Evolutionary conservation across 768 basidiomycete species (phyloP).

Genomic region (Podaxis carcinomalis): DNA sequence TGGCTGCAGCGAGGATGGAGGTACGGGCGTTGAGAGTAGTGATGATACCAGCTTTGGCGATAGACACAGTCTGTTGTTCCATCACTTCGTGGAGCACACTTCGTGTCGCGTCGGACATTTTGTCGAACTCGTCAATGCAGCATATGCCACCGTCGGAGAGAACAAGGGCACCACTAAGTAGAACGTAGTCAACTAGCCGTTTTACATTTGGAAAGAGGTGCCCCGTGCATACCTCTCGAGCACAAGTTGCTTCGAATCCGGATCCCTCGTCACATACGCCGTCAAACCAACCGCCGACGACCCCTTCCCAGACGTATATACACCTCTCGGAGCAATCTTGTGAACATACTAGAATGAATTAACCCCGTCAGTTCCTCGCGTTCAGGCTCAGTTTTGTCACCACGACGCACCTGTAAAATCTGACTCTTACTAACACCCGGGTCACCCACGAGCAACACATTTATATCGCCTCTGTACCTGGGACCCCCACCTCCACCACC

Average conservation of each 20-base stretch:
- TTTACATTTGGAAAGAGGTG: no score
- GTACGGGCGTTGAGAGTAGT: slow-evolving; percentile 98
- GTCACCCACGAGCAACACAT: slow-evolving; percentile 94
- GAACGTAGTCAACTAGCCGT: neutral
- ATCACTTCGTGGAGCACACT: slow-evolving; percentile 99
- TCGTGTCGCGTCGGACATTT: slow-evolving; percentile 96
- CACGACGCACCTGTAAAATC: slow-evolving; percentile 69
- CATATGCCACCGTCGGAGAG: slow-evolving; percentile 96
- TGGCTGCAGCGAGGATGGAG: slow-evolving; percentile 95
- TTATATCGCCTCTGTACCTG: slow-evolving; percentile 96
- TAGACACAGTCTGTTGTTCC: slow-evolving; percentile 99
- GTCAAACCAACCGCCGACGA: slow-evolving; percentile 98
- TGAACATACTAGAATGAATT: slow-evolving; percentile 77
- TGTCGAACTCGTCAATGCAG: slow-evolving; percentile 99
- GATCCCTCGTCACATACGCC: slow-evolving; percentile 96
- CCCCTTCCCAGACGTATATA: slow-evolving; percentile 97
- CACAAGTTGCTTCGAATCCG: slow-evolving; percentile 97
- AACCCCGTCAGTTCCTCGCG: neutral
- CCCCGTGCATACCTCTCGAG: slow-evolving; percentile 71
- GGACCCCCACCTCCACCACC: slow-evolving; percentile 97
- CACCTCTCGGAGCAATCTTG: slow-evolving; percentile 96
- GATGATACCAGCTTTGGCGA: slow-evolving; percentile 98
- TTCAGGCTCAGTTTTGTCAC: neutral
- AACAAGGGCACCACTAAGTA: slow-evolving; percentile 81
- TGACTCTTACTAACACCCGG: slow-evolving; percentile 97